Evolutionary conservation across 2,329 filamentous ascomycete species (phyloP).

Genomic region (Nothopassalora personata): DNA sequence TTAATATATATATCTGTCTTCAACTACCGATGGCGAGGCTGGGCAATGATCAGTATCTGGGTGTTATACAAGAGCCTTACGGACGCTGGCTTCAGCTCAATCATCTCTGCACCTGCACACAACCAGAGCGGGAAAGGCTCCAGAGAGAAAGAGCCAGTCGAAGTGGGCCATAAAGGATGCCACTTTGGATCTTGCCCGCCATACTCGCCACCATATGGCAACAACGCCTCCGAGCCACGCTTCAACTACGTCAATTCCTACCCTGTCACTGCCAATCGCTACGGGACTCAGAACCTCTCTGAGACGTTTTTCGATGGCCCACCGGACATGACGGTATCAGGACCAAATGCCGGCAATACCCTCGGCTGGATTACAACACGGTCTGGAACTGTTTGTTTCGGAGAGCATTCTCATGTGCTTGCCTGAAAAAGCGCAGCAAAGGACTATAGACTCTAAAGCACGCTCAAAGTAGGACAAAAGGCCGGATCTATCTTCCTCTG

Average conservation of each 20-base stretch:
- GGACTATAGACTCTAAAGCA: not conserved
- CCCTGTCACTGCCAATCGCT: constrained; percentile 59
- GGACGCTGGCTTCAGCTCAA: constrained; percentile 53
- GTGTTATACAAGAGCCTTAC: constrained; percentile 54
- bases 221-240: constrained; percentile 52
- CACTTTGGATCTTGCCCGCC: constrained; percentile 58
- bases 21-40: constrained; percentile 42
- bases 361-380: constrained; percentile 52
- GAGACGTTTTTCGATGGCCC: constrained; percentile 49
- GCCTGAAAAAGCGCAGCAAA: constrained; percentile 17
- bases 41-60: constrained; percentile 64
- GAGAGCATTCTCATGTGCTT: constrained; percentile 46
- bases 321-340: constrained; percentile 61
- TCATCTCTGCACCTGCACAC: constrained; percentile 62
- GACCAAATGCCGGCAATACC: constrained; percentile 59
- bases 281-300: constrained; percentile 55
- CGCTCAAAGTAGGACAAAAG: not conserved
- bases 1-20: not conserved
- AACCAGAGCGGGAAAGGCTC: constrained; percentile 57
- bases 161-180: constrained; percentile 39
- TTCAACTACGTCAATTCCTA: constrained; percentile 67
- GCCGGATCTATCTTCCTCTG: not conserved
- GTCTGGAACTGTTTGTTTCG: constrained; percentile 64
- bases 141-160: constrained; percentile 12
- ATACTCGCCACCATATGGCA: constrained; percentile 52